These are phyloP conservation scores for Agaricales sp. DNA, from an alignment of 1,284 basidiomycete species.

Conservation along the genomic window DNA sequence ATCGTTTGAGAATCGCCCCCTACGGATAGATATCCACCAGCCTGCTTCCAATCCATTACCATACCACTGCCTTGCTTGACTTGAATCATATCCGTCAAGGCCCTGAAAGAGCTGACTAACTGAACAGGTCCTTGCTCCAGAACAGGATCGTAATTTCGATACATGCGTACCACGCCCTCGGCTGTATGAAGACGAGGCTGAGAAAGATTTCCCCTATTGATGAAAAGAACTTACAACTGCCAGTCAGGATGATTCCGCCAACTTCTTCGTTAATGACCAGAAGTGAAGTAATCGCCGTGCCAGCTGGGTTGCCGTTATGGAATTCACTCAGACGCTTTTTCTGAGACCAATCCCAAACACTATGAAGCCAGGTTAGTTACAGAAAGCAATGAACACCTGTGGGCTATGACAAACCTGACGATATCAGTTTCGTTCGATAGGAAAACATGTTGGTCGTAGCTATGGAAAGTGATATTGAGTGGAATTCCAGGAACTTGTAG, in stretches of 20 bases:
- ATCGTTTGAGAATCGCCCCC: constrained; percentile 89
- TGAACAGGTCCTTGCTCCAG: constrained; percentile 59
- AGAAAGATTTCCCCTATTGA: constrained; percentile 2
- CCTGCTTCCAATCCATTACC: constrained; percentile 92
- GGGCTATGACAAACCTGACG: constrained; percentile 54
- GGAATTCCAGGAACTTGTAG: constrained; percentile 66
- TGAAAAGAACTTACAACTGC: constrained; percentile 51
- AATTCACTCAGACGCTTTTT: constrained; percentile 75
- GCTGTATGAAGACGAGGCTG: constrained; percentile 32
- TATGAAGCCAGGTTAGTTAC: constrained; percentile 19
- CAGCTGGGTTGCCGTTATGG: constrained; percentile 79
- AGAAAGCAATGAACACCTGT: constrained; percentile 5
- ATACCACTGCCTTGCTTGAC: constrained; percentile 73
- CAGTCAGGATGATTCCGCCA: constrained; percentile 83
- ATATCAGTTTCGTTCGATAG: constrained; percentile 82
- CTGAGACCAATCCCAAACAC: constrained; percentile 92
- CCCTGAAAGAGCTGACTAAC: constrained; percentile 92
- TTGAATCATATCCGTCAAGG: constrained; percentile 70
- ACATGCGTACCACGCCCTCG: constrained; percentile 88
- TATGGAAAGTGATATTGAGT: constrained; percentile 79
- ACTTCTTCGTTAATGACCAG: constrained; percentile 95
- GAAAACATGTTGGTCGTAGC: constrained; percentile 85
- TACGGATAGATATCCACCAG: constrained; percentile 74
- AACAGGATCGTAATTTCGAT: constrained; percentile 77
- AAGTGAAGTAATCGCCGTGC: constrained; percentile 82